phyloP scores from a whole-genome alignment of 75 land plant species.

The Isoetes taiwanensis region DNA sequence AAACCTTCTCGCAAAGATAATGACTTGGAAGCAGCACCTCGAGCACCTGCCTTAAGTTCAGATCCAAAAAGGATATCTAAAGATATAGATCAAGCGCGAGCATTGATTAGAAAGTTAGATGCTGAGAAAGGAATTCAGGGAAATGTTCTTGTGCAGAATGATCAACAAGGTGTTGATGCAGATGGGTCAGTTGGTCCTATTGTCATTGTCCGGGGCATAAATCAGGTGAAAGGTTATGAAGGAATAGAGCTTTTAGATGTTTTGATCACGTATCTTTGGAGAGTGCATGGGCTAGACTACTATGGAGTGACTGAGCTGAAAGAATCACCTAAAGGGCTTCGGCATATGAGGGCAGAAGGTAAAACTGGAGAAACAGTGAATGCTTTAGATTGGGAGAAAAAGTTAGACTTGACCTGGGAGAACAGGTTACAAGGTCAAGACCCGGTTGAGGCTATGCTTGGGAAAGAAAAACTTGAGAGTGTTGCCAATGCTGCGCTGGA shows the following conservation, averaged over 20 bases:
- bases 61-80: conserved; percentile 66
- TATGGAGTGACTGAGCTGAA: conserved; percentile 74
- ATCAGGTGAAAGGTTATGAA: conserved; percentile 88
- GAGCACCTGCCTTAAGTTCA: conserved; percentile 59
- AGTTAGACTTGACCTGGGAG: conserved; percentile 75
- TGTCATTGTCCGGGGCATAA: conserved; percentile 69
- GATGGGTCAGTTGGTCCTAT: conserved; percentile 75
- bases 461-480: conserved; percentile 79
- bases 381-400: conserved; percentile 79
- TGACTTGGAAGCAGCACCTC: conserved; percentile 61
- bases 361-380: conserved; percentile 23
- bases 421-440: conserved; percentile 69
- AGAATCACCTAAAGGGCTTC: conserved; percentile 67
- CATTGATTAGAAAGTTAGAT: conserved; percentile 72
- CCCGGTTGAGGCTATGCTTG: conserved; percentile 76
- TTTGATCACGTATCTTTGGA: conserved; percentile 82
- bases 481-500: conserved; percentile 70
- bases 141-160: conserved; percentile 48
- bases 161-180: conserved; percentile 38
- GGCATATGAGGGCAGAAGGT: conserved; percentile 73
- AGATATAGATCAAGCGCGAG: conserved; percentile 72
- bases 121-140: conserved; percentile 85
- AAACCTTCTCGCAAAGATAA: conserved; percentile 56
- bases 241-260: conserved; percentile 87
- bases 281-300: conserved; percentile 90